Conservation (phyloP, 2,329 filamentous ascomycete species). For the Fusarium sp. region DNA sequence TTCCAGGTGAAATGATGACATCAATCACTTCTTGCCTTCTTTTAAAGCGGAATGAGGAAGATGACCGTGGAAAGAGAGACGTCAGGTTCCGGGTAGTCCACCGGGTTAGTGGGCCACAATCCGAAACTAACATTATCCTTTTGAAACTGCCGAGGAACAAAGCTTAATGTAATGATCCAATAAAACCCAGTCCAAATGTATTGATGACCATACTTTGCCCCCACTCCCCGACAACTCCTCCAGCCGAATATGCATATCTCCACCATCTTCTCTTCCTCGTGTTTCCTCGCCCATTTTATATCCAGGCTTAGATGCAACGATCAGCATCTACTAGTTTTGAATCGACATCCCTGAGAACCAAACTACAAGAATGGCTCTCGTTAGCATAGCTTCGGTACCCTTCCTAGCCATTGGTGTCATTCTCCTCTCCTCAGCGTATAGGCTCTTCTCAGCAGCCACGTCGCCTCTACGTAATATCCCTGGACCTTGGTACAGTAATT, state of each 20-base stretch:
- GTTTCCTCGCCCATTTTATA: not conserved
- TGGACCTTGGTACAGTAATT: constrained; percentile 15
- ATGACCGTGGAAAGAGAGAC: no score
- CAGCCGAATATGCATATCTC: not conserved
- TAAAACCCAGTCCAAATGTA: not conserved
- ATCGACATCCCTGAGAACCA: not conserved
- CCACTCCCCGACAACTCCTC: not conserved
- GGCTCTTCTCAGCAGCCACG: not conserved
- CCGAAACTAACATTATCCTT: not conserved
- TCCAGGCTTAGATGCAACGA: not conserved
- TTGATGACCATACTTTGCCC: not conserved
- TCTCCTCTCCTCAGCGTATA: not conserved
- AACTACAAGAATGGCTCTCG: not conserved
- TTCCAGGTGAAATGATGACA: no score
- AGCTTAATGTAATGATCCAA: not conserved
- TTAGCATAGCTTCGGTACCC: not conserved
- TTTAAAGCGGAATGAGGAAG: no score
- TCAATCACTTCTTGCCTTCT: no score
- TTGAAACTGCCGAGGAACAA: not conserved
- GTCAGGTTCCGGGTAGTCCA: not conserved
- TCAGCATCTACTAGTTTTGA: not conserved
- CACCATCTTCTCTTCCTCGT: not conserved
- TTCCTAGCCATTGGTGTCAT: not conserved
- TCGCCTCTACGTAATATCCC: not conserved
- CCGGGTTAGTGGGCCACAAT: not conserved